Base-by-base conservation (phyloP, 202 grass and related monocot species). In the Zoysia matrella region DNA sequence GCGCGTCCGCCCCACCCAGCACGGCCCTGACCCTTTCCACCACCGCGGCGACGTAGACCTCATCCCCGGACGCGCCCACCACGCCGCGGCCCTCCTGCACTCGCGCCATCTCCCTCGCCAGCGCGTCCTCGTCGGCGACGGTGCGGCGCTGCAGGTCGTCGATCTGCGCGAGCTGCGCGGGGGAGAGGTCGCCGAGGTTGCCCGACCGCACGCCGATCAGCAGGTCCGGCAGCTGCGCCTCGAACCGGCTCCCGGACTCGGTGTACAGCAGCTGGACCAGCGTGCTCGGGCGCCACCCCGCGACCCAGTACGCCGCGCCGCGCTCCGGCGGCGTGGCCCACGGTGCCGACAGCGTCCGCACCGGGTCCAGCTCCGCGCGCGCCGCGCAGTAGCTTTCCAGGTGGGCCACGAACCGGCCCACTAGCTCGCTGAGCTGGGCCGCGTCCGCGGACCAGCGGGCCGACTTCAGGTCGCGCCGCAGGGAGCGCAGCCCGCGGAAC, bases 201-300 rank as follows among this genome's bases (percentile, higher is more conserved):
- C 94, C 94, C 7, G 85, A 92, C 53, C 81, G 80, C 13, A 83
- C 80, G 36, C 94, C 94, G 15, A 87, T 76, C 60, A 90, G 85
- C n/a, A 97, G 74, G 74, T 94, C 83, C 42, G 79, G 57, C 12
- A 92, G 85, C 89, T 92, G 89, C 7, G 83, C 75, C 90, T 94
- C 90, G 47, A 94, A 92, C n/a, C 81, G 86, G 22, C 67, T 62
- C 16, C 94, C 77, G 4, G 89, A 92, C 73, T 97, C 92, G 11
- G 92, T 87, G 89, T 91, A 91, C 4, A 97, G 86, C 54, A 94
- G 75, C 87, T 97, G 91, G 85, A 97, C 74, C 9, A 92, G 60
- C 45, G 83, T 90, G 13, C 85, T 94, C 40, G 89, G 89, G n/a
- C 89, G 85, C 91, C 85, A 94, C 4, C 94, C 89, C 8, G 85